Evolutionary conservation across 106 monocot species (phyloP), one percentile per base, ranked within the genome.

Genomic region (Dendrobium nobile): DNA sequence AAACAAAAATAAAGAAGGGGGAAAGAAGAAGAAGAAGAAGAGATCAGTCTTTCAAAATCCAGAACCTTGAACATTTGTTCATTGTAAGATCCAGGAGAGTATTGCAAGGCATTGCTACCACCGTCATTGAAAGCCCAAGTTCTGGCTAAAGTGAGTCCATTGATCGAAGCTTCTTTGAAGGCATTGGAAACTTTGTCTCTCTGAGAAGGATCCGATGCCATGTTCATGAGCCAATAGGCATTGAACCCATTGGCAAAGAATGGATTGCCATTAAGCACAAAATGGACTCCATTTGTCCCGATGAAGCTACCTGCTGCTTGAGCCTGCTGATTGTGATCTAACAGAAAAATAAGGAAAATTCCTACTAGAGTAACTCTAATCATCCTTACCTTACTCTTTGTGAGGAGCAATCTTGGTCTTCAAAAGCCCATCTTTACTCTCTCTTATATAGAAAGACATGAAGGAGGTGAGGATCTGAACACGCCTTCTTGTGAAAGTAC

Each of bases 111-210:
- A 41, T 9, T 41, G 78, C 51, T 31, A 10, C 90, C 90, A 11
- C 94, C 91, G 81, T 95, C 94, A 68, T 82, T 90, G 87, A 95
- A 95, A 26, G 90, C 94, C 94, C 94, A 95, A 10, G 90, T 92
- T 73, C 94, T 86, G 20, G 84, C 94, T 5, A 95, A 84, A 56
- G 88, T 79, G 82, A 95, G 90, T 54, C 88, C 88, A 77, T 86
- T 82, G 77, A 51, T 47, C 20, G 94, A 80, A 40, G 90, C 90
- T 41, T 86, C 45, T 0, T 75, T 7, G 41, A 95, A 82, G 41
- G 92, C 87, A 19, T 75, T 40, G 41, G 88, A 82, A 40, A 92
- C 87, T 67, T 95, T 95, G 76, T 15, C 26, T 33, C 92, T 92
- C 82, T 86, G 88, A 28, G 90, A 78, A 2, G 92, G 90, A 47